Conservation (phyloP, 2,329 filamentous ascomycete genomes). For the Pestalotiopsis sp. region DNA sequence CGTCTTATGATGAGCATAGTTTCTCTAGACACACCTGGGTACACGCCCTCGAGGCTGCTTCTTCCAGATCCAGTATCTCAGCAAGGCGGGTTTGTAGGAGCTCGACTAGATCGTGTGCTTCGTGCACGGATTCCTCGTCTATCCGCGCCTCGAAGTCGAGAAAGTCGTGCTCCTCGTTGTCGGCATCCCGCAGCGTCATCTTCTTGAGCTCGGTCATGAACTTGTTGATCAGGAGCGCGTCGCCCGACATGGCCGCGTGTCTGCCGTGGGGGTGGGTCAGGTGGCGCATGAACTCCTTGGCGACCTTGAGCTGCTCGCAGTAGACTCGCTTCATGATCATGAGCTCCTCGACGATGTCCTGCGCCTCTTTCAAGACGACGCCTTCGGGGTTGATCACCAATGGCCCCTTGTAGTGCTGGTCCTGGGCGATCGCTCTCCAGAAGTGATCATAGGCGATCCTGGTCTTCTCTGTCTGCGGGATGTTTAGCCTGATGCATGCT, state of each 20-base stretch:
- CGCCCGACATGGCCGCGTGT: not conserved
- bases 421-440: not conserved
- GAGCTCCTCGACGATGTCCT: constrained; percentile 35
- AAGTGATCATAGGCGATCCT: constrained; percentile 16
- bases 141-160: not conserved
- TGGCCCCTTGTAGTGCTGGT: constrained; percentile 18
- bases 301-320: constrained; percentile 24
- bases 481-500: constrained; percentile 4
- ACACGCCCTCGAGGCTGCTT: constrained; percentile 21
- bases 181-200: not conserved
- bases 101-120: not conserved
- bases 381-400: constrained; percentile 32
- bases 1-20: not conserved
- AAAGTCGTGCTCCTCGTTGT: not conserved
- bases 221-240: not conserved
- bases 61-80: constrained; percentile 23
- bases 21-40: constrained; percentile 22
- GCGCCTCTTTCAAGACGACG: constrained; percentile 30
- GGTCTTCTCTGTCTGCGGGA: constrained; percentile 6
- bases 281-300: constrained; percentile 18
- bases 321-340: constrained; percentile 33
- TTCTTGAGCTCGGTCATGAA: not conserved
- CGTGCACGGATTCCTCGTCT: not conserved
- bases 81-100: not conserved
- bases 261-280: constrained; percentile 1